These are phyloP conservation scores for Gossypium australe DNA, from an alignment of 345 rosid species.

Conservation along the genomic window DNA sequence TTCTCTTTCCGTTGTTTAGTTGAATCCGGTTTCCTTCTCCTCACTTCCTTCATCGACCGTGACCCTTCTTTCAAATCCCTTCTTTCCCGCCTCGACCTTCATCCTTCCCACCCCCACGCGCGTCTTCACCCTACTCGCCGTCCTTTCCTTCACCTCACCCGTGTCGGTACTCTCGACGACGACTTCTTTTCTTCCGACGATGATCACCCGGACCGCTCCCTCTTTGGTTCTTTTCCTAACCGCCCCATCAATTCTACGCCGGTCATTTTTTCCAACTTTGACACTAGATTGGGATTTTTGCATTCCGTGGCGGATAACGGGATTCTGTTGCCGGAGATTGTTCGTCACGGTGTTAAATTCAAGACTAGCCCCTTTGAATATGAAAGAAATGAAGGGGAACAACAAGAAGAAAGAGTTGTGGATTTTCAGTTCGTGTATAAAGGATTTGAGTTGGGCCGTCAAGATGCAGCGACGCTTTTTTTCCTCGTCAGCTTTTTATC, in stretches of 20 bases:
- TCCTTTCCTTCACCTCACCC: constrained; percentile 79
- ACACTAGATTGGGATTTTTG: constrained; percentile 50
- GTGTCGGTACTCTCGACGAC: constrained; percentile 77
- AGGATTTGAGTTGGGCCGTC: constrained; percentile 44
- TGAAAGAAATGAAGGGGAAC: constrained; percentile 19
- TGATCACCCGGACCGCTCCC: constrained; percentile 49
- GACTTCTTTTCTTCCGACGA: constrained; percentile 78
- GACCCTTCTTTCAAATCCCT: constrained; percentile 79
- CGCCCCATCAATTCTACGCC: constrained; percentile 52
- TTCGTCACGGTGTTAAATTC: constrained; percentile 51
- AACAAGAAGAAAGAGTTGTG: constrained; percentile 37
- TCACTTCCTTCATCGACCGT: constrained; percentile 74
- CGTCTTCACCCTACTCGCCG: constrained; percentile 29
- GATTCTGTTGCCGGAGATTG: constrained; percentile 41
- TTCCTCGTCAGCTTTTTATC: constrained; percentile 70
- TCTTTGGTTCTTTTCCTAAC: constrained; percentile 28
- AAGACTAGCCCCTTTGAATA: constrained; percentile 19
- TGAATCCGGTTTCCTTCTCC: constrained; percentile 56
- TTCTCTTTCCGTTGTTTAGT: constrained; percentile 75
- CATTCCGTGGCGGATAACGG: constrained; percentile 49
- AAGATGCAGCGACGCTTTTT: constrained; percentile 64
- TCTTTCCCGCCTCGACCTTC: constrained; percentile 73
- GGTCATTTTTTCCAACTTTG: constrained; percentile 49
- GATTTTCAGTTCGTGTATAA: constrained; percentile 61
- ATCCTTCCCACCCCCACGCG: constrained; percentile 20